Percentiles rank a stretch among this genome's conserved stretches.
Evolutionary conservation across 2,329 filamentous ascomycete species (phyloP).

Genomic region (Claviceps purpurea): DNA sequence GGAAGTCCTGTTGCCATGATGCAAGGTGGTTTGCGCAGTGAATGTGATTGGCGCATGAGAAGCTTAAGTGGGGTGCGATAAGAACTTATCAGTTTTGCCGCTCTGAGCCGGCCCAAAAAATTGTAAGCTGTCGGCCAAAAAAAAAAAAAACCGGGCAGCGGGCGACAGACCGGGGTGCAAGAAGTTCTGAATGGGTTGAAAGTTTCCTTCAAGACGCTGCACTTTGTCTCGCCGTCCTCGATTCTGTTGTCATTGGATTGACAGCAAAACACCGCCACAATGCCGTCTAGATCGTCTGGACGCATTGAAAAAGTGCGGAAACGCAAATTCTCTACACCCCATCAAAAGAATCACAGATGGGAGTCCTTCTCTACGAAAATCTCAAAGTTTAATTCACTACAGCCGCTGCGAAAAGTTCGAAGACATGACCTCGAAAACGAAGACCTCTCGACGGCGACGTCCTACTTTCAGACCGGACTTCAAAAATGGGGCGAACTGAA

Average conservation of each 20-base stretch:
- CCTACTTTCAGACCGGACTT: slow-evolving; percentile 71
- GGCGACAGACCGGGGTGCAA: slow-evolving; percentile 11
- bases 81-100: slow-evolving; percentile 24
- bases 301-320: slow-evolving; percentile 57
- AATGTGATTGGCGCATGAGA: slow-evolving; percentile 17
- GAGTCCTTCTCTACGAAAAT: slow-evolving; percentile 86
- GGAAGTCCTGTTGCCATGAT: background rate
- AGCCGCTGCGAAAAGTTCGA: slow-evolving; percentile 81
- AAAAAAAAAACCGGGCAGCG: background rate
- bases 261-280: slow-evolving; percentile 27
- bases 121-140: slow-evolving; percentile 13
- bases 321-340: slow-evolving; percentile 55
- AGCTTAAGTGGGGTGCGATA: slow-evolving; percentile 4
- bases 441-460: slow-evolving; percentile 63
- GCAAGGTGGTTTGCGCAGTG: slow-evolving; percentile 17
- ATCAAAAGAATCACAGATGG: slow-evolving; percentile 77
- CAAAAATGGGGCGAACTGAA: slow-evolving; percentile 89
- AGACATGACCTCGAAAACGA: slow-evolving; percentile 71
- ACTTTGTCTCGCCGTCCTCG: background rate
- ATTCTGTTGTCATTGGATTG: slow-evolving; percentile 4
- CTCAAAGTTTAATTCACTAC: slow-evolving; percentile 74
- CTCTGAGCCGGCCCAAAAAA: slow-evolving; percentile 21
- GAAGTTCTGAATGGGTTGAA: slow-evolving; percentile 1
- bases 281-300: slow-evolving; percentile 50
- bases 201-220: background rate